Evolutionary conservation across 495 filamentous ascomycete genomes (phyloP).

Genomic region (Massariosphaeria phaeospora): DNA sequence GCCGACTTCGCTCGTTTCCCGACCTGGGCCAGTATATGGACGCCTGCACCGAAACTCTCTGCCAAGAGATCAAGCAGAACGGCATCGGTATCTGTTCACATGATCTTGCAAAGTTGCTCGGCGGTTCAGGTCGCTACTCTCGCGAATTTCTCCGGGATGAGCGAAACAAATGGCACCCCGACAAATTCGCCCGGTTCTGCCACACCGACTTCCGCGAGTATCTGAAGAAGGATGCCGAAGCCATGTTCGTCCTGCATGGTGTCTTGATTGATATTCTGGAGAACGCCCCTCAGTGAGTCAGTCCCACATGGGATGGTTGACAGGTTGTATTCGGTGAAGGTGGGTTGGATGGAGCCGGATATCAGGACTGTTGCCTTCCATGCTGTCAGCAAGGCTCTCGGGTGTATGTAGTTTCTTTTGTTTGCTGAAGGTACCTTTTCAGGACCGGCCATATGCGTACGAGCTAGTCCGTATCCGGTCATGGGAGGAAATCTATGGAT

Average conservation of each 20-base stretch:
- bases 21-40: background rate
- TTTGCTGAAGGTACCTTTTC: too few relatives aligned
- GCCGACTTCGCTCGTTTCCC: background rate
- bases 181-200: slow-evolving; percentile 19
- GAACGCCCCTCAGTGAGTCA: background rate
- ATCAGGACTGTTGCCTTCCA: too few relatives aligned
- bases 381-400: too few relatives aligned
- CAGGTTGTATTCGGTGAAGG: too few relatives aligned
- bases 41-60: slow-evolving; percentile 2
- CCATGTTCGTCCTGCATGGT: slow-evolving; percentile 19
- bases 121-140: slow-evolving; percentile 3
- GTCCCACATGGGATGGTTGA: background rate
- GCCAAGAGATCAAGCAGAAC: slow-evolving; percentile 9
- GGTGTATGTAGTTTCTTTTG: too few relatives aligned
- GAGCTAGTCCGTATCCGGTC: too few relatives aligned
- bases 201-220: slow-evolving; percentile 1
- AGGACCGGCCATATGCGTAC: too few relatives aligned
- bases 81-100: slow-evolving; percentile 11
- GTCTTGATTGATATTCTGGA: slow-evolving; percentile 5
- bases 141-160: slow-evolving; percentile 14
- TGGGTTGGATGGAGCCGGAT: too few relatives aligned
- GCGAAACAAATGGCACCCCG: slow-evolving; percentile 24
- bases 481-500: too few relatives aligned
- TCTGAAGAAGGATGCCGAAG: slow-evolving; percentile 12
- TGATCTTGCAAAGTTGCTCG: slow-evolving; percentile 13